Base-by-base conservation (phyloP, 352 stramenopile species). In the Phytophthora niederhauseri region DNA sequence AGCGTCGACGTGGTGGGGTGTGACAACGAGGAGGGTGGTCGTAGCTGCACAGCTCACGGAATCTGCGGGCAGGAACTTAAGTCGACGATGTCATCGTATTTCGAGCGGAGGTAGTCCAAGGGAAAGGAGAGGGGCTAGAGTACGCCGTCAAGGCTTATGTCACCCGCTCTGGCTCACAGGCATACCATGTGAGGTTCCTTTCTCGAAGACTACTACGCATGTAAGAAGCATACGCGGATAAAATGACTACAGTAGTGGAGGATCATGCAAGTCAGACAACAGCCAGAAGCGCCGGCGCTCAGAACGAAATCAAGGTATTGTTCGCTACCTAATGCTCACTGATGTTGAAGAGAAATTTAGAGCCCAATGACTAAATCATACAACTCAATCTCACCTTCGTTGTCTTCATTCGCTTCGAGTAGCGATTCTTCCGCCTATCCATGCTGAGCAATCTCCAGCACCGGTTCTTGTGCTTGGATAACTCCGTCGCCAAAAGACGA, bases 101-200 rank as follows among this genome's bases (percentile, higher is more conserved):
- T 48, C 4, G 31, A 30, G 52, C 9, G 30, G 52, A n/a, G 7
- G 52, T 30, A n/a, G 6, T 22, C 17, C 14, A 48, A 19, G 52
- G 24, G 4, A 31, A 58, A 17, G 57, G n/a, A 6, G 38, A 36
- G 7, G 12, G 43, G 1, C 22, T 62, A 0, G 1, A 26, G 22
- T 26, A 26, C 22, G 22, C 41, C 22, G 48, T 57, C 4, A 65
- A 65, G 20, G 58, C 58, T 2, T 52, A 30, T 19, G 58, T 57
- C 2, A 15, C 58, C 0, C 58, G 31, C 4, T 55, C 46, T 24
- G 48, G 48, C 3, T 6, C 26, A 28, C 49, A 58, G 24, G 12
- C 59, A 22, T 66, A 49, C 6, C 59, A 59, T 17, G 50, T 66
- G 8, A 49, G 59, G 1, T 66, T 53, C 28, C 49, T 66, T 34